Evolutionary conservation across 1,284 basidiomycete species (phyloP).

Genomic region (Cutaneotrichosporon mucoides): DNA sequence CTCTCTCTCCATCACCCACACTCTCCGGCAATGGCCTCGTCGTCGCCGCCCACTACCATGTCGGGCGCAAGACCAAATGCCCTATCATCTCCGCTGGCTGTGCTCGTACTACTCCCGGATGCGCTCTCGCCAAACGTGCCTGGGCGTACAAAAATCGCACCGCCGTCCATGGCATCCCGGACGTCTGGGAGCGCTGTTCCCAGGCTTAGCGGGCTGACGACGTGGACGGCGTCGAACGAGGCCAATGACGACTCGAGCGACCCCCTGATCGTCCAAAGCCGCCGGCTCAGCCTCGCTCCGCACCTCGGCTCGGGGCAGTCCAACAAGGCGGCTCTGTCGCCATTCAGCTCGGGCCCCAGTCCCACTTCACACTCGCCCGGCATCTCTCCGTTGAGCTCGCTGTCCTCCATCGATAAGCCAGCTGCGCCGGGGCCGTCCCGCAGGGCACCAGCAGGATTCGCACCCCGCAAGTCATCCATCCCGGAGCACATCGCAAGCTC

Average conservation of each 20-base stretch:
- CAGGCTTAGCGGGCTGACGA: slow-evolving; percentile 3
- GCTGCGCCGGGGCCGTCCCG: too few relatives aligned
- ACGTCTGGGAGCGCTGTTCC: neutral
- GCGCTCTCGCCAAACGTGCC: slow-evolving; percentile 12
- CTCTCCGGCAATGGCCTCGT: neutral
- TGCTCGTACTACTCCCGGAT: slow-evolving; percentile 35
- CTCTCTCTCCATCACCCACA: neutral
- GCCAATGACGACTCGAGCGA: slow-evolving; percentile 6
- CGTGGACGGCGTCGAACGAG: neutral
- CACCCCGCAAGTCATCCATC: neutral
- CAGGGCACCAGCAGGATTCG: neutral
- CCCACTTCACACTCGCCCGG: neutral
- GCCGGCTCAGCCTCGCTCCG: slow-evolving; percentile 37
- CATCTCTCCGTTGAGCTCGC: neutral
- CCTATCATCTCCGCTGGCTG: slow-evolving; percentile 18
- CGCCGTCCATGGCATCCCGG: neutral
- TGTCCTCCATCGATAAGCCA: neutral
- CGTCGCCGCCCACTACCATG: neutral
- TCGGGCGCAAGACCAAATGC: neutral
- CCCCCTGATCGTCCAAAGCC: slow-evolving; percentile 16
- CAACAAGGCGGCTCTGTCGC: neutral
- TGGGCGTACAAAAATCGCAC: neutral
- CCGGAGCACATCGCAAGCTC: neutral
- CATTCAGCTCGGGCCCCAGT: neutral
- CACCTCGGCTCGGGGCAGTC: slow-evolving; percentile 32